These are phyloP conservation scores for Amanita inopinata DNA, from an alignment of 768 basidiomycete species.

Conservation along the genomic window DNA sequence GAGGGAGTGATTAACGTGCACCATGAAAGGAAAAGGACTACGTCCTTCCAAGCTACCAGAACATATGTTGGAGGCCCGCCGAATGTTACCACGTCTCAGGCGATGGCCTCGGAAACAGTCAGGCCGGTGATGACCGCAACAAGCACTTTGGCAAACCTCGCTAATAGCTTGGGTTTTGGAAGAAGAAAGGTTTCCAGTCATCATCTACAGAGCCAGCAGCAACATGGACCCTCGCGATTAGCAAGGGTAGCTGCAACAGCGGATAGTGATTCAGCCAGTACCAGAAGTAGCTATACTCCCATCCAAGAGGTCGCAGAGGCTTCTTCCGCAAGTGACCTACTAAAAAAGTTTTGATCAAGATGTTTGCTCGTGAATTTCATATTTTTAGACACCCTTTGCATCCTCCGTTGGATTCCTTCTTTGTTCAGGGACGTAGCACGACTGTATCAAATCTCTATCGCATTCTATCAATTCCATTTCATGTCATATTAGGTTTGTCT, in stretches of 20 bases:
- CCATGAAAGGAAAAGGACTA: conserved; percentile 41
- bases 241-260: conserved; percentile 1
- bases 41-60: conserved; percentile 49
- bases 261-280: not conserved
- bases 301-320: conserved; percentile 66
- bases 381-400: conserved; percentile 22
- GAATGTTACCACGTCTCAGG: conserved; percentile 17
- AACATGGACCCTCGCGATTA: conserved; percentile 1
- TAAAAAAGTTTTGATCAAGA: not conserved
- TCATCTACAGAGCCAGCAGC: not conserved
- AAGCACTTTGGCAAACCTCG: conserved; percentile 45
- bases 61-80: conserved; percentile 33
- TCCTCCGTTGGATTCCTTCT: too few species aligned
- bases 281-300: conserved; percentile 46
- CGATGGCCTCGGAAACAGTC: conserved; percentile 17
- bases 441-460: too few species aligned
- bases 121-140: conserved; percentile 32
- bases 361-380: not conserved
- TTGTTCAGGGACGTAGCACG: too few species aligned
- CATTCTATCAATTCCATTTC: too few species aligned
- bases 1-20: conserved; percentile 46
- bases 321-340: conserved; percentile 3
- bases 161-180: conserved; percentile 62
- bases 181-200: conserved; percentile 29
- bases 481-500: too few species aligned